Evolutionary conservation across 306 rosid genomes (phyloP).

Genomic region (Vigna nakashimae): DNA sequence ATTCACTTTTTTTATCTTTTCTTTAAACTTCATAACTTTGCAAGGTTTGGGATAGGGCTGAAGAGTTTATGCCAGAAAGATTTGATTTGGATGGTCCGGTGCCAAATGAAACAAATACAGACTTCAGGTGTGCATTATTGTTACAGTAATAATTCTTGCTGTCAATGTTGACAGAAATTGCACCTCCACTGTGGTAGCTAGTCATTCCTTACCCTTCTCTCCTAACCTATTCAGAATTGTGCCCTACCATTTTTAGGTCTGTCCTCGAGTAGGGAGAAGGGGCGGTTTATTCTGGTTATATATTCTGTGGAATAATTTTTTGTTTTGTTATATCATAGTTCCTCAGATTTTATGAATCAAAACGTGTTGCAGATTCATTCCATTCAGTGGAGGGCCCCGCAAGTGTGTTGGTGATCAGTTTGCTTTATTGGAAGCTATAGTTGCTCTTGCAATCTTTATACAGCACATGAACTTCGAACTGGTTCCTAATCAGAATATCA

Average conservation of each 20-base stretch:
- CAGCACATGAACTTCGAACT: conserved; percentile 82
- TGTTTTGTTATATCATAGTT: conserved; percentile 15
- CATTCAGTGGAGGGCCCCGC: conserved; percentile 96
- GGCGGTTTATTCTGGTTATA: conserved; percentile 1
- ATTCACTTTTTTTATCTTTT: conserved; percentile 36
- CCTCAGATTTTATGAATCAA: conserved; percentile 39
- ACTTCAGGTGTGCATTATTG: conserved; percentile 67
- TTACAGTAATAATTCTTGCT: not conserved
- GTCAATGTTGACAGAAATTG: conserved; percentile 4
- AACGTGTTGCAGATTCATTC: conserved; percentile 78
- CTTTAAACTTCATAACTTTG: conserved; percentile 44
- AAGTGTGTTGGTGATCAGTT: conserved; percentile 98
- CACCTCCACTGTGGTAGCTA: conserved; percentile 8
- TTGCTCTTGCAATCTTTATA: conserved; percentile 81
- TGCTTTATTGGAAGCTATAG: conserved; percentile 84
- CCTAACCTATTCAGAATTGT: not conserved
- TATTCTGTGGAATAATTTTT: not conserved
- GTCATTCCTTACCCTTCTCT: not conserved
- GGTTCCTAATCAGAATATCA: conserved; percentile 84
- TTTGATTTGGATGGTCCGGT: conserved; percentile 82
- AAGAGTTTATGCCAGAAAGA: conserved; percentile 90
- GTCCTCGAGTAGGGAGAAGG: not conserved
- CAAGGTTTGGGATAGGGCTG: conserved; percentile 96
- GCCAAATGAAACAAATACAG: conserved; percentile 90
- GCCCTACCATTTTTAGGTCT: not conserved